Evolutionary conservation across 805 yeast genomes (phyloP).

Genomic region (Candida loeiensis): DNA sequence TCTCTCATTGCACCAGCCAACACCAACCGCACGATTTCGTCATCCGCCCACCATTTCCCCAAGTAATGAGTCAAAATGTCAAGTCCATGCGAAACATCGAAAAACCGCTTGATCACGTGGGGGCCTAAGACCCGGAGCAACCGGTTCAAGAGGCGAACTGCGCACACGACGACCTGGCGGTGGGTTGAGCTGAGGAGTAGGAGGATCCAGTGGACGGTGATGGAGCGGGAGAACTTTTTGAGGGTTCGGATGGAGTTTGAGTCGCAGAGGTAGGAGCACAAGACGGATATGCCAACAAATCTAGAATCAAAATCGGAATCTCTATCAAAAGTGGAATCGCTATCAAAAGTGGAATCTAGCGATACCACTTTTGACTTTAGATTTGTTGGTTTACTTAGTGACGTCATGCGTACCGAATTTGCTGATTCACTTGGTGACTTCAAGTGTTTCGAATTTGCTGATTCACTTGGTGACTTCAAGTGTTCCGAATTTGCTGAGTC

Average conservation of each 20-base stretch:
- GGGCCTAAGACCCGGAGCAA: conserved; percentile 46
- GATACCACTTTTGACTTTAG: too few species aligned
- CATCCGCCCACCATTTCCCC: conserved; percentile 47
- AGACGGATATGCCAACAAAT: conserved; percentile 31
- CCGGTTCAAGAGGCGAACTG: conserved; percentile 47
- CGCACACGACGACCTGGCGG: conserved; percentile 35
- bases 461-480: too few species aligned
- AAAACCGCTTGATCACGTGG: conserved; percentile 46
- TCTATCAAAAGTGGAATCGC: too few species aligned
- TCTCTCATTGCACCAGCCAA: neutral
- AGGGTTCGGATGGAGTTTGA: conserved; percentile 34
- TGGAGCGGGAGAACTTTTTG: conserved; percentile 47
- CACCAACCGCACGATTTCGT: conserved; percentile 30
- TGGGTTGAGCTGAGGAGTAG: conserved; percentile 44
- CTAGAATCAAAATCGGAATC: too few species aligned
- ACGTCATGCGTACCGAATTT: too few species aligned
- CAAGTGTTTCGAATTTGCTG: too few species aligned
- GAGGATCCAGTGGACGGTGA: conserved; percentile 65
- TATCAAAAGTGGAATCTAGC: too few species aligned
- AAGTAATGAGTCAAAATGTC: conserved; percentile 45
- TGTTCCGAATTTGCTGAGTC: too few species aligned
- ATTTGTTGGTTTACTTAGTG: too few species aligned
- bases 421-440: too few species aligned
- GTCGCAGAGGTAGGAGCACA: conserved; percentile 44
- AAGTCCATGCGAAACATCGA: conserved; percentile 47